Base-by-base conservation (phyloP, 176 grass and related monocot genomes). In the Raddia guianensis region DNA sequence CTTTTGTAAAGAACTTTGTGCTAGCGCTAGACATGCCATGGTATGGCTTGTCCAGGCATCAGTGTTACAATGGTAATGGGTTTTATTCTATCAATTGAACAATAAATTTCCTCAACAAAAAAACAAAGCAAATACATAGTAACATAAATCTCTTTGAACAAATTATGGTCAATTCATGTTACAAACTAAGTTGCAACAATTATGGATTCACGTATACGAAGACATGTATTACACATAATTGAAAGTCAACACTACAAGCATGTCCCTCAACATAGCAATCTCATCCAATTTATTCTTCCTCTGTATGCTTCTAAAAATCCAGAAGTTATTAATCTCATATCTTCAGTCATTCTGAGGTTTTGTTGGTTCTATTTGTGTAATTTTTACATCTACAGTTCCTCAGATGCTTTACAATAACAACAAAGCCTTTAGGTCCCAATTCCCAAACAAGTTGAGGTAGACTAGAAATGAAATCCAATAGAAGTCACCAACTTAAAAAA, bases 71-170 rank as follows among this genome's bases (percentile, higher is more conserved):
- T 53, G 63, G 63, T 37, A 35, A 12, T 53, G 18, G 50, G 68
- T 45, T 80, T 67, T 64, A 74, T 79, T 43, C 49, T 40, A 44
- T 50, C 18, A 63, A 57, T 46, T 55, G 7, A 79, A 15, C 20
- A 64, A 53, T 48, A 62, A 53, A 49, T n/a, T 69, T 54, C 9
- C 14, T 62, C 58, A 45, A 53, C n/a, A 78, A 45, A 32, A 42
- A 8, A 59, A 59, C 33, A 84, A 65, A 35, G 35, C 13, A 65
- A 79, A 63, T 46, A 72, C 35, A 62, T 51, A 76, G 46, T 58
- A 19, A 58, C 55, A 58, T 20, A n/a, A 56, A n/a, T 56, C 16
- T 53, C 18, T 16, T 56, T 16, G 18, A 56, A 16, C 16, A 56
- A 6, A 9, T 8, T 56, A 2, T 8, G 7, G 16, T n/a, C 7